Percentiles rank a stretch among this genome's conserved stretches.
These are phyloP conservation scores for Nitzschia sp. DNA, from an alignment of 108 stramenopile genomes.

Conservation along the genomic window DNA sequence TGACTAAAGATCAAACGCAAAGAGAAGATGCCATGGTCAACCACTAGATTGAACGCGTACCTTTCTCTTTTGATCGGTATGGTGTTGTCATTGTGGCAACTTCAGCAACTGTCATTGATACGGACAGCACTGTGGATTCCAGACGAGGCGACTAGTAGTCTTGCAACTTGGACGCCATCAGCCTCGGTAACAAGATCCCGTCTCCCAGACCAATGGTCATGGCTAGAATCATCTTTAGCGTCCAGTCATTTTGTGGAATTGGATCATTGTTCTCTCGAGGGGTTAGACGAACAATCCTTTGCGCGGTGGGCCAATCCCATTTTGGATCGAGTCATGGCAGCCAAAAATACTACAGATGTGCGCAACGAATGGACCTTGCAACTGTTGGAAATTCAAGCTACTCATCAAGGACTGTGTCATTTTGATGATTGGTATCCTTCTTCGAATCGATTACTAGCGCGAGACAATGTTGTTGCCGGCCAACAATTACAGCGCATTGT, in stretches of 20 bases:
- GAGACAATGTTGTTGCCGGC: constrained; percentile 10
- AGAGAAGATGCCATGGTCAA: too few species aligned
- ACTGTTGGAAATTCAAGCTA: constrained; percentile 35
- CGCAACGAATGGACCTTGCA: constrained; percentile 21
- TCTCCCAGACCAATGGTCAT: neutral
- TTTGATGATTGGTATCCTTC: constrained; percentile 16
- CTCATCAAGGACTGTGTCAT: constrained; percentile 22
- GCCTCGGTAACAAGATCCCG: neutral
- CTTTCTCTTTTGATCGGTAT: neutral
- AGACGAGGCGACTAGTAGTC: neutral
- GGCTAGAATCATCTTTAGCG: neutral
- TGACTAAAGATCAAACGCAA: too few species aligned
- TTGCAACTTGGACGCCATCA: neutral
- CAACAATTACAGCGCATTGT: neutral
- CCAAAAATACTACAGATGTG: neutral
- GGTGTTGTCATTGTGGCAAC: neutral
- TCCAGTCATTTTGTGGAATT: constrained; percentile 16
- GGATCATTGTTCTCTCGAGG: constrained; percentile 13
- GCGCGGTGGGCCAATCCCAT: neutral
- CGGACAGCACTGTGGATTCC: neutral
- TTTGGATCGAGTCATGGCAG: neutral
- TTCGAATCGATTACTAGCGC: neutral
- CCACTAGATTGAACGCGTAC: too few species aligned
- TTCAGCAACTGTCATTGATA: neutral
- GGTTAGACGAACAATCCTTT: neutral